Percentiles rank a stretch among this genome's conserved stretches.
Evolutionary conservation across 306 rosid genomes (phyloP).

Genomic region (Luffa aegyptiaca): DNA sequence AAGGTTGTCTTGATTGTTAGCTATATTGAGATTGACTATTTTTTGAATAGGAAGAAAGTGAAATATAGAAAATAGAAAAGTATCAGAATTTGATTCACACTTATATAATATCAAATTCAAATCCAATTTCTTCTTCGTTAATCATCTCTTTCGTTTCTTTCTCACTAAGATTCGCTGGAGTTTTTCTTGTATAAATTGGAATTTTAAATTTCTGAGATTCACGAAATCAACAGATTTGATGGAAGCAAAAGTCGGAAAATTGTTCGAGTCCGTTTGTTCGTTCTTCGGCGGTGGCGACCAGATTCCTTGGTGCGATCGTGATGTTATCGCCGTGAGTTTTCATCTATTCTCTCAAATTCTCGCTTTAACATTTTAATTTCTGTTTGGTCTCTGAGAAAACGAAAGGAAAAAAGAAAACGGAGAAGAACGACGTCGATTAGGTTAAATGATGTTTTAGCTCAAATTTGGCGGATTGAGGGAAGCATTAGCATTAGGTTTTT

Average conservation of each 20-base stretch:
- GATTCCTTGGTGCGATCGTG: slow-evolving; percentile 90
- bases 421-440: background rate
- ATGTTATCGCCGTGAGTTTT: slow-evolving; percentile 50
- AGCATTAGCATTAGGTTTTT: background rate
- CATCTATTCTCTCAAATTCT: background rate
- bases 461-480: background rate
- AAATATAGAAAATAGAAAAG: background rate
- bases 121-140: background rate
- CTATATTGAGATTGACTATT: background rate
- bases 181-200: background rate
- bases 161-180: background rate
- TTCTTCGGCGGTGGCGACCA: slow-evolving; percentile 46
- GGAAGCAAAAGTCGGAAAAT: slow-evolving; percentile 50
- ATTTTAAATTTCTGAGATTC: background rate
- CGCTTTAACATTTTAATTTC: background rate
- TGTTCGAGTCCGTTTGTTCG: slow-evolving; percentile 59
- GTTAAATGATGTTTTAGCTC: background rate
- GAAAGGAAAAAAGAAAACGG: background rate
- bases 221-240: slow-evolving; percentile 12
- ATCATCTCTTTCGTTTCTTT: background rate
- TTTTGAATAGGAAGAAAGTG: background rate
- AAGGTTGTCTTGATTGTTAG: background rate
- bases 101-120: background rate
- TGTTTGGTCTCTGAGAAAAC: background rate
- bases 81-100: background rate